phyloP scores from a whole-genome alignment of 768 basidiomycete species.

The Agrocybe praecox region DNA sequence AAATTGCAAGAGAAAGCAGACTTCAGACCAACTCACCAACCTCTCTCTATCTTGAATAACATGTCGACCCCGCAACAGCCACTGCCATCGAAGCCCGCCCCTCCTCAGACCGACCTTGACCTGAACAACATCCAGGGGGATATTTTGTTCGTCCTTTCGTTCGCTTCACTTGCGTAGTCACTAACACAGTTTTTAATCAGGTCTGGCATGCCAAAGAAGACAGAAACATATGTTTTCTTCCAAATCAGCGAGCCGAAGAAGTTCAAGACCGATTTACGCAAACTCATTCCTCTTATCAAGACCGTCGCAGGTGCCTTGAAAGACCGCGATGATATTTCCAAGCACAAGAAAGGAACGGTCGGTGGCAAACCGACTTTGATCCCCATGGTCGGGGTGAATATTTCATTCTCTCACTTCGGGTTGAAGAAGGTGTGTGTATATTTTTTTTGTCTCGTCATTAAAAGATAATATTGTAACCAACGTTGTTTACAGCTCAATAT shows the following conservation, averaged over 20 bases:
- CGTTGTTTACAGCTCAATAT: constrained; percentile 34
- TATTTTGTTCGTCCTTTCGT: background rate
- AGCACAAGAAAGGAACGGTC: constrained; percentile 35
- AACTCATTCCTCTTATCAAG: constrained; percentile 46
- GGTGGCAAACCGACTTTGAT: constrained; percentile 27
- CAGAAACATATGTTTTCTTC: constrained; percentile 54
- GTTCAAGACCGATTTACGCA: constrained; percentile 44
- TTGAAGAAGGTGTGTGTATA: constrained; percentile 34
- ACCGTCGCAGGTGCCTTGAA: constrained; percentile 41
- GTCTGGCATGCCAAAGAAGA: constrained; percentile 57
- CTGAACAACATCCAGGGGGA: background rate
- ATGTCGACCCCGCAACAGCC: background rate
- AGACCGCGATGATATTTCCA: constrained; percentile 39
- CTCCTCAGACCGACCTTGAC: background rate
- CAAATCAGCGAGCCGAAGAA: constrained; percentile 40
- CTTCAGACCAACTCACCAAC: background rate
- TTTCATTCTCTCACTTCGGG: constrained; percentile 56
- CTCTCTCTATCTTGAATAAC: background rate
- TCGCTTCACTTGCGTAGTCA: background rate
- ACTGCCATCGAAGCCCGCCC: background rate
- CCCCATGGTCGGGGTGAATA: constrained; percentile 49
- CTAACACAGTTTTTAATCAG: constrained; percentile 25
- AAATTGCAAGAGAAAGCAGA: too few species aligned
- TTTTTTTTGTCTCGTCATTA: background rate
- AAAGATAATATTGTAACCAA: background rate